Percentiles rank a stretch among this genome's conserved stretches.
phyloP scores from a whole-genome alignment of 2,329 filamentous ascomycete species.

The Coleophoma eucalyptorum region DNA sequence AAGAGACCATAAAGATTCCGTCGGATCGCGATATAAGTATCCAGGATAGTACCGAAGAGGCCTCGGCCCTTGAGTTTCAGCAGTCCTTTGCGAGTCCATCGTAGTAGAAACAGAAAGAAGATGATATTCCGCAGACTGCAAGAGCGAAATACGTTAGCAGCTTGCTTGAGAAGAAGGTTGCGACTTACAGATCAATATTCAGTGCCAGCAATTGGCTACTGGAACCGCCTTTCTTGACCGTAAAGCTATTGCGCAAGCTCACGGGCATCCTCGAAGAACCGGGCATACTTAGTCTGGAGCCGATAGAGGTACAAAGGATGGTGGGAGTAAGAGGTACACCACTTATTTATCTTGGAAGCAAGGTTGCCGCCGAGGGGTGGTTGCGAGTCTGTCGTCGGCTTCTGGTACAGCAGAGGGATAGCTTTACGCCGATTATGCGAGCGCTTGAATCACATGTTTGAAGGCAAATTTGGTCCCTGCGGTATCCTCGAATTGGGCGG shows the following conservation, averaged over 20 bases:
- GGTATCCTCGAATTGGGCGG: background rate
- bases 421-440: background rate
- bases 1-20: slow-evolving; percentile 81
- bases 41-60: slow-evolving; percentile 70
- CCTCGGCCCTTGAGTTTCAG: slow-evolving; percentile 89
- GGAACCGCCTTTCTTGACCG: slow-evolving; percentile 53
- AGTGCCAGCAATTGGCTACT: slow-evolving; percentile 54
- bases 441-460: background rate
- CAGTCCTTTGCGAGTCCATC: slow-evolving; percentile 75
- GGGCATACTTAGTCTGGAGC: slow-evolving; percentile 41
- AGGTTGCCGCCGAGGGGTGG: background rate
- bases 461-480: background rate
- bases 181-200: slow-evolving; percentile 65
- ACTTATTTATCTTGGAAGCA: background rate
- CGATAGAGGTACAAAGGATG: background rate
- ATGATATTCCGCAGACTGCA: slow-evolving; percentile 77
- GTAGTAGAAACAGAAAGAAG: slow-evolving; percentile 83
- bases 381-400: background rate
- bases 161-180: background rate
- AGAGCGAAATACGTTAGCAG: background rate
- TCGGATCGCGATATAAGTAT: slow-evolving; percentile 69
- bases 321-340: no score
- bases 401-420: background rate
- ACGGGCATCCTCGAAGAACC: slow-evolving; percentile 68
- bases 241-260: slow-evolving; percentile 65